These are phyloP conservation scores for Chytridium lagenaria DNA, from an alignment of 371 early-diverging fungal genomes.

Conservation along the genomic window DNA sequence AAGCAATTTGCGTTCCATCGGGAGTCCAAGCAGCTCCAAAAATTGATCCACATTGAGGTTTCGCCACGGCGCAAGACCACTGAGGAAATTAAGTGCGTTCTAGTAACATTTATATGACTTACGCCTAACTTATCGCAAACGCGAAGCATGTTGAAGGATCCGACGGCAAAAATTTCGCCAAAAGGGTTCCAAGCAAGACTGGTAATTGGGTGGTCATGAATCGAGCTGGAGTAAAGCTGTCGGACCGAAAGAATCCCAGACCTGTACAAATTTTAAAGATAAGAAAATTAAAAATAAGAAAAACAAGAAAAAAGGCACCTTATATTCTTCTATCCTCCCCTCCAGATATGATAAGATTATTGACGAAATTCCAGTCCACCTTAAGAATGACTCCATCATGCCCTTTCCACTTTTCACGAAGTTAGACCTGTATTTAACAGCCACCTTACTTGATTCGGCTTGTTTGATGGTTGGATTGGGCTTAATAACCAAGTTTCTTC, in stretches of 20 bases:
- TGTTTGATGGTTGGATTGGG: constrained; percentile 58
- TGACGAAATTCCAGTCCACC: constrained; percentile 60
- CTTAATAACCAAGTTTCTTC: constrained; percentile 57
- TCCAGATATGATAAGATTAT: constrained; percentile 58
- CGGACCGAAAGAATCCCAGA: constrained; percentile 63
- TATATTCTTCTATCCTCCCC: constrained; percentile 62
- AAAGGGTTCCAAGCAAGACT: constrained; percentile 58
- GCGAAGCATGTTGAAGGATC: constrained; percentile 52
- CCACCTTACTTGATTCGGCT: constrained; percentile 56
- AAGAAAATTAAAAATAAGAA: too few relatives aligned
- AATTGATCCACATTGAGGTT: constrained; percentile 53
- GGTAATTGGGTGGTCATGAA: constrained; percentile 59
- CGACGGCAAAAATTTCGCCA: constrained; percentile 64
- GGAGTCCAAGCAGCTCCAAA: constrained; percentile 61
- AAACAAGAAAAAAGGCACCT: constrained; percentile 31
- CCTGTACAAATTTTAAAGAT: constrained; percentile 26
- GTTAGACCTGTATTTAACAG: background rate
- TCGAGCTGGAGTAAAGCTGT: constrained; percentile 51
- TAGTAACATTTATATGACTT: constrained; percentile 2
- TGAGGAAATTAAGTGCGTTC: constrained; percentile 16
- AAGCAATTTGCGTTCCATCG: constrained; percentile 61
- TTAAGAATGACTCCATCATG: constrained; percentile 59
- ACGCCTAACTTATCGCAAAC: constrained; percentile 63
- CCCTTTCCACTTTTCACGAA: constrained; percentile 54
- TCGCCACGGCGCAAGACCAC: constrained; percentile 61